Conservation (phyloP, 208 protist species). For the Leishmania aethiopica region DNA sequence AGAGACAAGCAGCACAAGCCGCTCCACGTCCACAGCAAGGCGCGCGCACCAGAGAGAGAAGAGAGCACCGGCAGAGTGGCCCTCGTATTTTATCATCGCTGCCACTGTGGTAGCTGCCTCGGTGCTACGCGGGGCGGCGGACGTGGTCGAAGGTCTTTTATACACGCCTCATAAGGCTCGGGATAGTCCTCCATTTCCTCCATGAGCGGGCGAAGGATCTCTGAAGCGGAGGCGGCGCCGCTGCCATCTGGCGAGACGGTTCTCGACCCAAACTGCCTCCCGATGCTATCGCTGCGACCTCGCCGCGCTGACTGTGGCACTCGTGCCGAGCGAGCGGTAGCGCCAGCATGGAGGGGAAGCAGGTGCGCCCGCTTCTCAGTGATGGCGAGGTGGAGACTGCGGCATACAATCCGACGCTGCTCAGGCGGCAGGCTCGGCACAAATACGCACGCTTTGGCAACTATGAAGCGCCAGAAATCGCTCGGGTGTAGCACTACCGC, state of each 20-base stretch:
- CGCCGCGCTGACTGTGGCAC: constrained; percentile 7
- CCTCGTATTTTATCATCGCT: not conserved
- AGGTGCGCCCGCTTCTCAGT: constrained; percentile 41
- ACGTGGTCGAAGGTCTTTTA: constrained; percentile 11
- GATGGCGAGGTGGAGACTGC: constrained; percentile 47
- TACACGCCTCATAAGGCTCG: constrained; percentile 49
- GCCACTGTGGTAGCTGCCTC: not conserved
- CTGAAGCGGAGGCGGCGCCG: constrained; percentile 16
- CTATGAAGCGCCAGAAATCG: constrained; percentile 76
- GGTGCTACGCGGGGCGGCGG: not conserved
- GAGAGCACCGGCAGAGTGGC: not conserved
- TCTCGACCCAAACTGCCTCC: not conserved
- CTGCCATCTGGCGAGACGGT: not conserved
- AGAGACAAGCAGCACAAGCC: not conserved
- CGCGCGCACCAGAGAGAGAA: not conserved
- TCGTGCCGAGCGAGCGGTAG: not conserved
- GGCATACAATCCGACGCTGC: constrained; percentile 54
- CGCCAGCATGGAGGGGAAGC: constrained; percentile 10
- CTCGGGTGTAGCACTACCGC: constrained; percentile 32
- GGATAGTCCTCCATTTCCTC: constrained; percentile 61
- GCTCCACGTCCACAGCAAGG: not conserved
- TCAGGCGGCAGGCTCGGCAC: constrained; percentile 47
- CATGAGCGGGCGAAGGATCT: constrained; percentile 62
- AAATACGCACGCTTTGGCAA: constrained; percentile 83
- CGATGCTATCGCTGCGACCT: not conserved